Evolutionary conservation across 2,329 filamentous ascomycete genomes (phyloP).

Genomic region (Fusarium incarnatum): DNA sequence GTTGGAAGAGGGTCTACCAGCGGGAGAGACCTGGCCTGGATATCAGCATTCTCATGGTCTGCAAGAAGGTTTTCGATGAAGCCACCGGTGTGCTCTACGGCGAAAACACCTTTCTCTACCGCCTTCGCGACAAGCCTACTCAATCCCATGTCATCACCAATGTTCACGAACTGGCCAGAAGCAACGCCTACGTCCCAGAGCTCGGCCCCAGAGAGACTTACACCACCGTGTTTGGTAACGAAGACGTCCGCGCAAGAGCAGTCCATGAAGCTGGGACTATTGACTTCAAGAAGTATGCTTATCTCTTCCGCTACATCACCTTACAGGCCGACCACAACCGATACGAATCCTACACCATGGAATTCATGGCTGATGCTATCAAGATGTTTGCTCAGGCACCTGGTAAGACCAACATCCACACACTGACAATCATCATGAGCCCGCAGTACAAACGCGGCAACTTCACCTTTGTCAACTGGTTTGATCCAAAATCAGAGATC

Average conservation of each 20-base stretch:
- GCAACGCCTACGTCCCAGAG: conserved; percentile 26
- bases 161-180: conserved; percentile 29
- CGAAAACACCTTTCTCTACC: conserved; percentile 61
- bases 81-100: conserved; percentile 59
- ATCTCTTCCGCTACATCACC: conserved; percentile 55
- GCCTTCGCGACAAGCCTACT: conserved; percentile 54
- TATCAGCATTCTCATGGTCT: conserved; percentile 54
- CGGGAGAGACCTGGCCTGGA: conserved; percentile 48
- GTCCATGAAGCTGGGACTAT: conserved; percentile 44
- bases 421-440: conserved; percentile 57
- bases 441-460: conserved; percentile 37
- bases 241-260: conserved; percentile 8
- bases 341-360: conserved; percentile 38
- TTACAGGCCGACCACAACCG: conserved; percentile 60
- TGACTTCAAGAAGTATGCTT: conserved; percentile 51
- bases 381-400: conserved; percentile 48
- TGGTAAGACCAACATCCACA: conserved; percentile 51
- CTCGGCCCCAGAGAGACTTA: not conserved
- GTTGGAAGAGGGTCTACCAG: conserved; percentile 51
- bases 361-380: conserved; percentile 53
- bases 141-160: conserved; percentile 23
- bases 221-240: not conserved
- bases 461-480: conserved; percentile 55
- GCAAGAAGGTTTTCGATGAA: conserved; percentile 52
- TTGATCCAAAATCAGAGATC: conserved; percentile 47